These are phyloP conservation scores for Phalaenopsis aphrodite DNA, from an alignment of 106 monocot species.

Conservation along the genomic window DNA sequence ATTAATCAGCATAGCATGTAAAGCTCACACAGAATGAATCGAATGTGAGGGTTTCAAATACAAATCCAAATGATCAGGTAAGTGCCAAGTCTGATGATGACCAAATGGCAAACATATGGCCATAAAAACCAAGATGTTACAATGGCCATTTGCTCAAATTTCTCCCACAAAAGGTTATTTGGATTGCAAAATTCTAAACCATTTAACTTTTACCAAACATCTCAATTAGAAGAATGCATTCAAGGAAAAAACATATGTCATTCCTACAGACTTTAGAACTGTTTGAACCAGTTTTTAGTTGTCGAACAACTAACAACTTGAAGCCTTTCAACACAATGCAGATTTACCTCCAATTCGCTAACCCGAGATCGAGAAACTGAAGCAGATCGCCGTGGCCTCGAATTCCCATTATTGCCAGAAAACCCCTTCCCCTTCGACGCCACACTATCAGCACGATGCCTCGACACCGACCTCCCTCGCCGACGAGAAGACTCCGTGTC, in stretches of 20 bases:
- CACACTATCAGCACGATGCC: slow-evolving; percentile 18
- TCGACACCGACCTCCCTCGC: slow-evolving; percentile 73
- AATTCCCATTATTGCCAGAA: slow-evolving; percentile 9
- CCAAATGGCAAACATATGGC: neutral
- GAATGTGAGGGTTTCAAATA: neutral
- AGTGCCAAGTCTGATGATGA: neutral
- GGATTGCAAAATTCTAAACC: neutral
- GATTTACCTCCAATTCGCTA: slow-evolving; percentile 27
- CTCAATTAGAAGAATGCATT: neutral
- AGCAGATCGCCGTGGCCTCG: slow-evolving; percentile 33
- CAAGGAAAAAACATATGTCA: neutral
- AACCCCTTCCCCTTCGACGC: slow-evolving; percentile 3
- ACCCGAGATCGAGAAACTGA: slow-evolving; percentile 27
- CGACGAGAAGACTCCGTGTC: slow-evolving; percentile 46
- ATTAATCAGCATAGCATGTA: neutral
- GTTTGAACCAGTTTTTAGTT: neutral
- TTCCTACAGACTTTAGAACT: neutral
- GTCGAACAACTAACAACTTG: neutral
- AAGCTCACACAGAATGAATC: neutral
- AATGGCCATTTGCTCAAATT: neutral
- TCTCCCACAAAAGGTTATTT: neutral
- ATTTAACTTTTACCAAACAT: neutral
- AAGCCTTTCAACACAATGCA: neutral
- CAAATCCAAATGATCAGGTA: neutral
- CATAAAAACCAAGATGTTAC: neutral